Evolutionary conservation across 2,329 filamentous ascomycete species (phyloP).

Genomic region (Allantophomopsis cytisporea): DNA sequence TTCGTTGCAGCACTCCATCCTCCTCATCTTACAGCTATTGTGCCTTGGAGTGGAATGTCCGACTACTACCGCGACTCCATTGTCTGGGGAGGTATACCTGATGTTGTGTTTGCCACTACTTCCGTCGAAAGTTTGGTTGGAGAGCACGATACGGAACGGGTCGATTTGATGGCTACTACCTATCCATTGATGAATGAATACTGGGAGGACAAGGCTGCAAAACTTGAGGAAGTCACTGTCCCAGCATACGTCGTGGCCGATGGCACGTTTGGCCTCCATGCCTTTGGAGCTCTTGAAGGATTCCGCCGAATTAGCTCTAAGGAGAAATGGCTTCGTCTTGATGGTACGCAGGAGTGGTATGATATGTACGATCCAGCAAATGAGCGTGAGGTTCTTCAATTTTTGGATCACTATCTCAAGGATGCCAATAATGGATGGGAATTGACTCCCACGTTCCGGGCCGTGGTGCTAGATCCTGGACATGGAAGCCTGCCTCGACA

Average conservation of each 20-base stretch:
- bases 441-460: too few relatives aligned
- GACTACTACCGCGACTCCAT: slow-evolving; percentile 1
- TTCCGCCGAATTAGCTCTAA: background rate
- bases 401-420: too few relatives aligned
- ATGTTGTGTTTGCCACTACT: background rate
- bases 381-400: too few relatives aligned
- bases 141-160: slow-evolving; percentile 5
- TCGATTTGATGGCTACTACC: background rate
- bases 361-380: too few relatives aligned
- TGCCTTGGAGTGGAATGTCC: slow-evolving; percentile 1
- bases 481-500: too few relatives aligned
- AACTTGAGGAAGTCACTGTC: slow-evolving; percentile 1
- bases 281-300: slow-evolving; percentile 1
- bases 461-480: too few relatives aligned
- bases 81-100: slow-evolving; percentile 1
- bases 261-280: slow-evolving; percentile 2
- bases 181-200: slow-evolving; percentile 1
- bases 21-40: slow-evolving; percentile 1
- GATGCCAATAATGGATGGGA: too few relatives aligned
- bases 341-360: slow-evolving; percentile 27
- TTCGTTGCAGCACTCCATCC: slow-evolving; percentile 4
- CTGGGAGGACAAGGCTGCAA: slow-evolving; percentile 2
- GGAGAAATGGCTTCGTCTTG: slow-evolving; percentile 4
- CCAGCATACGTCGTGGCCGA: slow-evolving; percentile 3
- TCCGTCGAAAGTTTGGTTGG: too few relatives aligned